Evolutionary conservation across 1,139 yeast genomes (phyloP), one percentile per base, ranked within the genome.

Genomic region (Hansenula lynferdii): DNA sequence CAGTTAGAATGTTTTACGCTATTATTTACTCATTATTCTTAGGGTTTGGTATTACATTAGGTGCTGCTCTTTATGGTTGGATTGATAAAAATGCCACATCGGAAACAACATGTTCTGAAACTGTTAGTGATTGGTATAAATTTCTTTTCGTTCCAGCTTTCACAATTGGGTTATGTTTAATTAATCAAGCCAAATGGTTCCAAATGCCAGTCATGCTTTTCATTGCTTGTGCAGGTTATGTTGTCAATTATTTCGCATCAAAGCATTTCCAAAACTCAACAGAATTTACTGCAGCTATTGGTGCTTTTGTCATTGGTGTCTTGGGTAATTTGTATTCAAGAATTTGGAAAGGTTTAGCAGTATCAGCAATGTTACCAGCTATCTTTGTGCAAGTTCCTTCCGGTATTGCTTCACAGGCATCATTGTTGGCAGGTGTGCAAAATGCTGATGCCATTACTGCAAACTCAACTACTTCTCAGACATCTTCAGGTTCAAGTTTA

Each of bases 1-100:
- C 96, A 2, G 97, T 90, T 34, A 69, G 97, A 53, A 87, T 92
- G 97, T 87, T 90, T 56, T 90, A 90, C 59, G 97, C 97, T 15
- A 82, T 90, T 51, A 87, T 90, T 37, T 90, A 92, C 58, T 89
- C 97, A 4, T 64, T 89, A 40, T 86, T 90, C 60, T 70, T 90
- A 40, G 95, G 96, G 6, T 92, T 90, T 62, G 97, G 97, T 34
- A 87, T 90, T 47, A 89, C 97, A 0, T 64, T 90, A 41, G 97
- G 97, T 1, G 86, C 96, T 2, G 94, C 95, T 0, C 68, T 90
- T 32, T 90, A 85, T 53, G 97, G 97, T 8, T 90, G 97, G 97
- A 83, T 87, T 41, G 95, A 87, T 53, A 57, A 63, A n/a, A 62
- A 69, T 41, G 94, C 95, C 9, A 81, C 85, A 0, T 76, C 86